phyloP scores from a whole-genome alignment of 2,329 filamentous ascomycete species.

The Talaromyces sp. region DNA sequence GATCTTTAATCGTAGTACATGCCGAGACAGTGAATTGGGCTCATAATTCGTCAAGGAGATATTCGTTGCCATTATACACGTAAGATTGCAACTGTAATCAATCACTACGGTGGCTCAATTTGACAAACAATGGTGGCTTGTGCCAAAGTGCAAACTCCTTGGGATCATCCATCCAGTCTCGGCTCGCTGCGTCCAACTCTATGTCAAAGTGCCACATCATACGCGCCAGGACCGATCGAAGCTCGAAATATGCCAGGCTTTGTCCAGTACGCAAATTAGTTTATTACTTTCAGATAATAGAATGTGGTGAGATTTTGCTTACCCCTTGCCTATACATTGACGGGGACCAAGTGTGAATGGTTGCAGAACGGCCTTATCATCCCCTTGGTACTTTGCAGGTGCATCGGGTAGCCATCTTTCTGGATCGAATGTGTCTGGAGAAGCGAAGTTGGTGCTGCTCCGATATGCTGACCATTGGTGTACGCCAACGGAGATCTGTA shows the following conservation, averaged over 20 bases:
- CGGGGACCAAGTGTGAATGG: conserved; percentile 50
- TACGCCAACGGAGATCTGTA: conserved; percentile 39
- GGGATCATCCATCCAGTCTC: conserved; percentile 2
- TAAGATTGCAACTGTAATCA: not conserved
- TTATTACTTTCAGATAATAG: not conserved
- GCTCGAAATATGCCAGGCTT: conserved; percentile 49
- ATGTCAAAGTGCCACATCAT: conserved; percentile 12
- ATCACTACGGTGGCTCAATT: not conserved
- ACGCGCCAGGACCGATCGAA: conserved; percentile 22
- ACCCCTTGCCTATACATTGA: conserved; percentile 52
- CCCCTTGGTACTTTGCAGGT: conserved; percentile 36
- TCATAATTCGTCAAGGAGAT: not conserved
- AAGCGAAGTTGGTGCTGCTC: conserved; percentile 44
- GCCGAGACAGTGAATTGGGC: not conserved
- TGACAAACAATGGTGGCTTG: conserved; percentile 11
- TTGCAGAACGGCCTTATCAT: conserved; percentile 46
- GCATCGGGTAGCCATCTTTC: conserved; percentile 37
- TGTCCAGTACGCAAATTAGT: not conserved
- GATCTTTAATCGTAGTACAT: not conserved
- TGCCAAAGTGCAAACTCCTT: conserved; percentile 9
- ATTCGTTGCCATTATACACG: too few relatives aligned
- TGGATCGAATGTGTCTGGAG: conserved; percentile 46
- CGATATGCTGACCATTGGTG: conserved; percentile 47
- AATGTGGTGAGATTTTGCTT: conserved; percentile 23
- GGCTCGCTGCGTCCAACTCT: not conserved